Conservation (phyloP, 768 basidiomycete species). For the Melanogaster broomeanus region DNA sequence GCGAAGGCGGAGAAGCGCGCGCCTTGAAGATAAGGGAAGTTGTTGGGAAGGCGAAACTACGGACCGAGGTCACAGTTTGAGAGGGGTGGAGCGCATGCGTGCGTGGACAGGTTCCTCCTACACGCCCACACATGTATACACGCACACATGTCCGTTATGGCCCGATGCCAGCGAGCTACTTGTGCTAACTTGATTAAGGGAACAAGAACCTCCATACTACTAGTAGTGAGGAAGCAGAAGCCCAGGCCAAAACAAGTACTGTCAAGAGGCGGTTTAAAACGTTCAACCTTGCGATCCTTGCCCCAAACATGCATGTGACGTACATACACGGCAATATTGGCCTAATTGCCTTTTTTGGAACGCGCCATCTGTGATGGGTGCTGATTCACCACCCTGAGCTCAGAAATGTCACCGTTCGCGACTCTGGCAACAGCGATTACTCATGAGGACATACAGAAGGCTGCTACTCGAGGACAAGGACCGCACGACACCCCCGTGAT, state of each 20-base stretch:
- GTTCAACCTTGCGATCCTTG: not conserved
- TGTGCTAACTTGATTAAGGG: constrained; percentile 3
- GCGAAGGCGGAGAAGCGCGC: constrained; percentile 21
- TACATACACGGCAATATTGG: constrained; percentile 11
- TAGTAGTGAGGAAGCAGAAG: not conserved
- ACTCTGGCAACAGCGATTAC: constrained; percentile 29
- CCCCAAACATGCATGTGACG: constrained; percentile 18
- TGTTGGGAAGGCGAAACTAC: constrained; percentile 9
- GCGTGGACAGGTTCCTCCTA: not conserved
- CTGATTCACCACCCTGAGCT: constrained; percentile 8
- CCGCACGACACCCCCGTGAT: constrained; percentile 51
- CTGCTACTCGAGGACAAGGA: constrained; percentile 10
- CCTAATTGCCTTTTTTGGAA: constrained; percentile 22
- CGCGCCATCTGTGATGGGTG: not conserved
- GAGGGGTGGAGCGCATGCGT: constrained; percentile 18
- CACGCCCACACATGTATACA: too few species aligned
- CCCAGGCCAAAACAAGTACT: not conserved
- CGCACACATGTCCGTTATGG: too few species aligned
- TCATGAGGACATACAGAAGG: constrained; percentile 42
- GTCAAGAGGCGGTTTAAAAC: not conserved
- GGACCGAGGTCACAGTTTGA: constrained; percentile 13
- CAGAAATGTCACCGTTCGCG: constrained; percentile 28
- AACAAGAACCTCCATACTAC: not conserved
- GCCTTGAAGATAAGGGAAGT: constrained; percentile 8
- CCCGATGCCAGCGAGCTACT: not conserved